A percentile compares a stretch with the other conserved stretches of the same genome.
phyloP scores from a whole-genome alignment of 2,329 filamentous ascomycete species.

The Cladophialophora chaetospira region DNA sequence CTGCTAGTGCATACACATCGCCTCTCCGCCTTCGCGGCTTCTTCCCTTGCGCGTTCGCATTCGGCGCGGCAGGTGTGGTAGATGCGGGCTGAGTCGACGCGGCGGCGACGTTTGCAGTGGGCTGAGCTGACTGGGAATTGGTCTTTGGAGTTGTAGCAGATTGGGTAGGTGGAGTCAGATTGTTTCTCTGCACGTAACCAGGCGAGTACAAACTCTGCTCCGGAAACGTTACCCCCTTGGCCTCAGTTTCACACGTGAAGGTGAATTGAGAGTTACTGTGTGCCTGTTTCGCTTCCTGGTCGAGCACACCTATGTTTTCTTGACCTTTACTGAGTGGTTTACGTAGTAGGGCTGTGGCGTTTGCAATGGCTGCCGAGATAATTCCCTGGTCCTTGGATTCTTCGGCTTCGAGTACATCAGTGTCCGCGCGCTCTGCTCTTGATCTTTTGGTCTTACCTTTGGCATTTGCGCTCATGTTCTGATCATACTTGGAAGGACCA shows the following conservation, averaged over 20 bases:
- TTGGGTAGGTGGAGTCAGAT: constrained; percentile 32
- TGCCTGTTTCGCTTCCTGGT: constrained; percentile 67
- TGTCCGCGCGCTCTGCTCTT: neutral
- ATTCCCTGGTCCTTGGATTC: constrained; percentile 67
- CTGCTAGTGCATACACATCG: constrained; percentile 73
- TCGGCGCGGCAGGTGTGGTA: constrained; percentile 35
- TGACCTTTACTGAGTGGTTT: constrained; percentile 63
- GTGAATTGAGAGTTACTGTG: constrained; percentile 88
- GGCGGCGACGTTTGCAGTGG: constrained; percentile 52
- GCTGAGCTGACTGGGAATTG: constrained; percentile 59
- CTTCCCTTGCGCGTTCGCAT: constrained; percentile 54
- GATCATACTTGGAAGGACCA: constrained; percentile 32
- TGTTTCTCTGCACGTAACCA: constrained; percentile 30
- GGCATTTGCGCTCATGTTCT: constrained; percentile 27
- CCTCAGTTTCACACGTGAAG: constrained; percentile 91
- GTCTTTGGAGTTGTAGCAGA: constrained; percentile 41
- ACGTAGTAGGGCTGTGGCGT: constrained; percentile 68
- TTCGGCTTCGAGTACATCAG: constrained; percentile 43
- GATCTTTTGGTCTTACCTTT: constrained; percentile 25
- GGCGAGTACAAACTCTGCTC: constrained; percentile 52
- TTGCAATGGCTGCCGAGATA: constrained; percentile 89
- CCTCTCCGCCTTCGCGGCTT: constrained; percentile 67
- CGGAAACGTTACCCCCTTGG: constrained; percentile 76
- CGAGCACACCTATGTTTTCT: constrained; percentile 76
- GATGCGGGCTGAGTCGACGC: constrained; percentile 43